Evolutionary conservation across 805 yeast species (phyloP).

Genomic region (Saccharomyces eubayanus): DNA sequence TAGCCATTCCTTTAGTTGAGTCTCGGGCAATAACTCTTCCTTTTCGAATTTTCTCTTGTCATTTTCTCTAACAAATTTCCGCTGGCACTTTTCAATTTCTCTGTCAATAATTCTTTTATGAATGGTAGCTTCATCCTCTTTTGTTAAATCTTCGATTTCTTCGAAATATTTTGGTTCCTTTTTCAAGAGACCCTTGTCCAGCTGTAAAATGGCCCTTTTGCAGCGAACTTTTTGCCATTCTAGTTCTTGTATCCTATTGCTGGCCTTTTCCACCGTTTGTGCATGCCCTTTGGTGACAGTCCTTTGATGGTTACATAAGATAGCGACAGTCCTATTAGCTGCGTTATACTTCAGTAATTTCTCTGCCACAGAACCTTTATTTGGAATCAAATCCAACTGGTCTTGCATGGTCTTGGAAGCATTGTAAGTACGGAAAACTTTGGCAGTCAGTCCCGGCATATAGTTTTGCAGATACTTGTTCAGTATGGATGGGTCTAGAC

Average conservation of each 20-base stretch:
- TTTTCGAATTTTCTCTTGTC: conserved; percentile 59
- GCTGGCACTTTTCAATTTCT: conserved; percentile 54
- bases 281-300: conserved; percentile 83
- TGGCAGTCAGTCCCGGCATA: conserved; percentile 90
- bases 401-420: conserved; percentile 97
- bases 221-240: conserved; percentile 73
- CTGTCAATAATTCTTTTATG: conserved; percentile 53
- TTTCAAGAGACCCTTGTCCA: conserved; percentile 47
- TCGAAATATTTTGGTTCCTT: conserved; percentile 52
- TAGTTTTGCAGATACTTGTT: conserved; percentile 83
- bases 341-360: conserved; percentile 85
- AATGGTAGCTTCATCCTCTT: conserved; percentile 54
- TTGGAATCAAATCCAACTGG: conserved; percentile 75
- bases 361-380: conserved; percentile 80
- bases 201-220: conserved; percentile 58
- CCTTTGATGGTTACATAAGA: conserved; percentile 94
- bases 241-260: conserved; percentile 69
- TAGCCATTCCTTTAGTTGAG: conserved; percentile 52
- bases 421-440: conserved; percentile 94
- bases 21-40: conserved; percentile 44
- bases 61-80: conserved; percentile 66
- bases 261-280: conserved; percentile 67
- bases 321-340: conserved; percentile 92
- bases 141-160: conserved; percentile 57
- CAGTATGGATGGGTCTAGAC: conserved; percentile 73